These are phyloP conservation scores for Ganoderma sinense DNA, from an alignment of 1,284 basidiomycete species.

Conservation along the genomic window DNA sequence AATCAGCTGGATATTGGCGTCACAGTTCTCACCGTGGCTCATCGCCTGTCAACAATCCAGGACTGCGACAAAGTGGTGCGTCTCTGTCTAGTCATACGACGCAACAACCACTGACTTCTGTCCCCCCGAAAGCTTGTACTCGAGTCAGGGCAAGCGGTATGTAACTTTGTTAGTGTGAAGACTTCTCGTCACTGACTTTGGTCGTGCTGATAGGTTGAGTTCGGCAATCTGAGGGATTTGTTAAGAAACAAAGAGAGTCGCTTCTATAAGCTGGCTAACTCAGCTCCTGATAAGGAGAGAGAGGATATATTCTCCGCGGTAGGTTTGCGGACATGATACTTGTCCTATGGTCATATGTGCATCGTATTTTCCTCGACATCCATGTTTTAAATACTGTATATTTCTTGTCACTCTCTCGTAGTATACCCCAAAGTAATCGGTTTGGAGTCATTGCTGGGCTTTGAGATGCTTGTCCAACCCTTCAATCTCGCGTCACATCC, in stretches of 20 bases:
- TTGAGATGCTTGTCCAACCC: too few species aligned
- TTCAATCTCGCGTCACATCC: too few species aligned
- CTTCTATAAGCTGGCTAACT: constrained; percentile 64
- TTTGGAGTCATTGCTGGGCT: too few species aligned
- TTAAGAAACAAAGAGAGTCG: constrained; percentile 56
- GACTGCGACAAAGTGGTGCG: constrained; percentile 54
- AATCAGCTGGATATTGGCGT: constrained; percentile 57
- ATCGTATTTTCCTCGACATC: not conserved
- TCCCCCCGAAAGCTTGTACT: not conserved
- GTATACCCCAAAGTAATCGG: too few species aligned
- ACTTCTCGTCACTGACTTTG: constrained; percentile 39
- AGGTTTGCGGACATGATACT: not conserved
- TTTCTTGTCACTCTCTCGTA: not conserved
- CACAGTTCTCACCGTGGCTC: constrained; percentile 72
- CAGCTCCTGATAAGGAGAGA: constrained; percentile 40
- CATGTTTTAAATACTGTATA: not conserved
- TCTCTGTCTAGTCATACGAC: constrained; percentile 20
- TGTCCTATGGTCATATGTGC: not conserved
- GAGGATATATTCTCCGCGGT: not conserved
- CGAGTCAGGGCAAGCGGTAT: not conserved
- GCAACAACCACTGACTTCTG: not conserved
- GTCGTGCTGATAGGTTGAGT: constrained; percentile 43
- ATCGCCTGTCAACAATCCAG: constrained; percentile 74
- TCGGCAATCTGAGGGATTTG: constrained; percentile 64
- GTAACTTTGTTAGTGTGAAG: not conserved